These are phyloP conservation scores for Leccinum subgranulosum DNA, from an alignment of 768 basidiomycete genomes.

Conservation along the genomic window DNA sequence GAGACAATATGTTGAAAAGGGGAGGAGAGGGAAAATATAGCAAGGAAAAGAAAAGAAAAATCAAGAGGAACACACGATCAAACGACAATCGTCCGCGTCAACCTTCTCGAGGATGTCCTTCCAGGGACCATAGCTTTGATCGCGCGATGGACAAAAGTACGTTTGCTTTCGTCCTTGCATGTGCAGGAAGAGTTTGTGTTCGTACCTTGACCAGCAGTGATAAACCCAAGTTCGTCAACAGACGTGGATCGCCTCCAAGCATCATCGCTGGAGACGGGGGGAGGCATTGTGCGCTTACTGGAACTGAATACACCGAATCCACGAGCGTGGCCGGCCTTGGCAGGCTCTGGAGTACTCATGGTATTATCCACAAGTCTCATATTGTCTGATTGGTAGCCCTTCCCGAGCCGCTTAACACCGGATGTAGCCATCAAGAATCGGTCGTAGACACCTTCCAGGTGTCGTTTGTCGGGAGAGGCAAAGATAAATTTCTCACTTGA, in stretches of 20 bases:
- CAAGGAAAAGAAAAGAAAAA: neutral
- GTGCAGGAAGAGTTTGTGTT: slow-evolving; percentile 21
- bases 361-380: slow-evolving; percentile 40
- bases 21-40: neutral
- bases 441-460: slow-evolving; percentile 75
- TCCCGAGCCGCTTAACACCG: slow-evolving; percentile 75
- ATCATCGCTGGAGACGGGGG: slow-evolving; percentile 70
- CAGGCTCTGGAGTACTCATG: slow-evolving; percentile 18
- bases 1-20: neutral
- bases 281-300: slow-evolving; percentile 59
- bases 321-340: slow-evolving; percentile 19
- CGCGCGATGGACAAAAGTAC: slow-evolving; percentile 63
- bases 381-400: slow-evolving; percentile 77
- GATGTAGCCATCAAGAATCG: slow-evolving; percentile 80
- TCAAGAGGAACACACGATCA: slow-evolving; percentile 11
- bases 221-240: slow-evolving; percentile 65
- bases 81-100: slow-evolving; percentile 39
- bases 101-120: slow-evolving; percentile 50
- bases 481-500: slow-evolving; percentile 33
- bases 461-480: slow-evolving; percentile 57
- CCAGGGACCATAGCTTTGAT: slow-evolving; percentile 74
- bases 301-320: slow-evolving; percentile 28
- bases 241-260: slow-evolving; percentile 42
- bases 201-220: slow-evolving; percentile 35
- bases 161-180: slow-evolving; percentile 37